These are phyloP conservation scores for Avena sativa DNA, from an alignment of 176 grass and related monocot species.

Conservation along the genomic window DNA sequence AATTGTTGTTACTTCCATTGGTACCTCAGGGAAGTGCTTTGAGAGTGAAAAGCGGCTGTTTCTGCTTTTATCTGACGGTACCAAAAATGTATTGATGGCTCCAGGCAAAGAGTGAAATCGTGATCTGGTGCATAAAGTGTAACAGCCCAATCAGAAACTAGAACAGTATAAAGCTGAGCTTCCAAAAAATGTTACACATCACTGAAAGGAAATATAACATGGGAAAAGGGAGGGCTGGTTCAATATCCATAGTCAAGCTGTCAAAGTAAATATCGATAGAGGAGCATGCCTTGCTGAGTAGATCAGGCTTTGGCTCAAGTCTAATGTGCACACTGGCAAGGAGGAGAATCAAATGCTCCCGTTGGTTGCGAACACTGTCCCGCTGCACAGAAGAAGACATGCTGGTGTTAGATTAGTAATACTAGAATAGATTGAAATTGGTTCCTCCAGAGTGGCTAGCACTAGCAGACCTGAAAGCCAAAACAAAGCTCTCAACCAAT, in stretches of 20 bases:
- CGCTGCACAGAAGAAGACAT: conserved; percentile 57
- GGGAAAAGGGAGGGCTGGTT: neutral
- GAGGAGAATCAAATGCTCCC: conserved; percentile 91
- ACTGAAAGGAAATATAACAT: conserved; percentile 1
- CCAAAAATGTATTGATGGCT: conserved; percentile 92
- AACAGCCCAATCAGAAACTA: conserved; percentile 37
- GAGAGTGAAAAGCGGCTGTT: conserved; percentile 76
- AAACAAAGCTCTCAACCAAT: conserved; percentile 97
- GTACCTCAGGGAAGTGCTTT: conserved; percentile 92
- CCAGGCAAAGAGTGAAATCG: conserved; percentile 96
- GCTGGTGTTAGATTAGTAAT: conserved; percentile 45
- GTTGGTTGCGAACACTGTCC: conserved; percentile 94
- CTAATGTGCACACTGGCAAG: conserved; percentile 91
- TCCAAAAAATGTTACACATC: neutral
- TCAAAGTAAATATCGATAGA: conserved; percentile 38
- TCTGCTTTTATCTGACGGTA: conserved; percentile 71
- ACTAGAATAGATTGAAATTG: conserved; percentile 14
- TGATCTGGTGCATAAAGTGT: conserved; percentile 56
- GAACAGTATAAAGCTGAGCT: neutral
- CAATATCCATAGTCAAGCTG: conserved; percentile 32
- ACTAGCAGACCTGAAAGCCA: conserved; percentile 85
- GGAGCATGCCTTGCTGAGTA: conserved; percentile 77
- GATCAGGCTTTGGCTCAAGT: conserved; percentile 81
- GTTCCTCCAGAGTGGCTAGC: conserved; percentile 27
- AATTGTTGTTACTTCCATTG: conserved; percentile 32